Conservation (phyloP, 2,329 filamentous ascomycete species). For the Sporothrix phasma region DNA sequence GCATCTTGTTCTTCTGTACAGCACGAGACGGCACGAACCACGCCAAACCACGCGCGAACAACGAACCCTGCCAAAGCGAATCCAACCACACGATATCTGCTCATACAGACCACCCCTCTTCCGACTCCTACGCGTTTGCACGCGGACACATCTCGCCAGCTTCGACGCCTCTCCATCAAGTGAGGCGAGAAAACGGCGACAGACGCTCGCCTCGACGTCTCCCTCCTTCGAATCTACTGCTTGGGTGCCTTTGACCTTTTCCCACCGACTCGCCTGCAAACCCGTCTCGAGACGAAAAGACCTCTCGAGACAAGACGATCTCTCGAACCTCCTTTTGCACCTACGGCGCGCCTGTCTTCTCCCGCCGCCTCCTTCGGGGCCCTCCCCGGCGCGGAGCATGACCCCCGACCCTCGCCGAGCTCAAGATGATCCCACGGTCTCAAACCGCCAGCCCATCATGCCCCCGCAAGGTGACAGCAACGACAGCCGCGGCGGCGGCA, state of each 20-base stretch:
- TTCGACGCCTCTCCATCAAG: not conserved
- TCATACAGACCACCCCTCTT: not conserved
- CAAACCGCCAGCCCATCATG: slow-evolving; percentile 34
- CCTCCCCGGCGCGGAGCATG: slow-evolving; percentile 23
- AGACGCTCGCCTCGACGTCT: not conserved
- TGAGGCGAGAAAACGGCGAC: not conserved
- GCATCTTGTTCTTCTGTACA: not conserved
- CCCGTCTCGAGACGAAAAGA: not conserved
- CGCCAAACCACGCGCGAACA: not conserved
- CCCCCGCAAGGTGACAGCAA: slow-evolving; percentile 26
- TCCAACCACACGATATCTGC: not conserved
- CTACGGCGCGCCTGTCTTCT: slow-evolving; percentile 4
- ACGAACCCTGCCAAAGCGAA: not conserved
- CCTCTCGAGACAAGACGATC: no score
- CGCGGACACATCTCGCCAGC: not conserved
- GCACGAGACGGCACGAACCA: not conserved
- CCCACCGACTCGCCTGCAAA: not conserved
- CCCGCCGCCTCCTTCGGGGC: slow-evolving; percentile 2
- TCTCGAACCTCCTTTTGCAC: not conserved
- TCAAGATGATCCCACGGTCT: slow-evolving; percentile 33
- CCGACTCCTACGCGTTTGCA: not conserved
- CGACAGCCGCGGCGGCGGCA: slow-evolving; percentile 17
- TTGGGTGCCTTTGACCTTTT: not conserved
- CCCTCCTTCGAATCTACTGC: no score
- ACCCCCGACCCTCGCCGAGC: slow-evolving; percentile 31